A percentile compares a stretch with the other conserved stretches of the same genome.
These are phyloP conservation scores for Castanospermum australe DNA, from an alignment of 306 rosid species.

Conservation along the genomic window DNA sequence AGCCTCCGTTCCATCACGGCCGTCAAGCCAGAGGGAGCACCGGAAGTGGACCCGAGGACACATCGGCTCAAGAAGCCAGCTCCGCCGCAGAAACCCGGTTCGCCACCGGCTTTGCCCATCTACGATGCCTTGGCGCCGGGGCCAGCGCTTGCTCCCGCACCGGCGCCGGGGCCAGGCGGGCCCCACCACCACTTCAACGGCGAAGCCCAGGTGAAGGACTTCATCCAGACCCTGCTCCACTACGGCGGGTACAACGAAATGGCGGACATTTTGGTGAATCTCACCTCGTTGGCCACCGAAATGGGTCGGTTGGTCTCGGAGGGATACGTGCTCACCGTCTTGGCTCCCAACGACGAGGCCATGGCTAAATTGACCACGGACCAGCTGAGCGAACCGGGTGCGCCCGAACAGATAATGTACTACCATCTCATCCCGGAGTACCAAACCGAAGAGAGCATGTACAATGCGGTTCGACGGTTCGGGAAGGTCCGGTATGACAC, in stretches of 20 bases:
- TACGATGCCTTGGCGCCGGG: conserved; percentile 81
- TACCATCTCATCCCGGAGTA: conserved; percentile 79
- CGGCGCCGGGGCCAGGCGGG: conserved; percentile 87
- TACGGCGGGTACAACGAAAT: conserved; percentile 85
- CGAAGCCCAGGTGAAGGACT: conserved; percentile 66
- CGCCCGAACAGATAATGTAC: conserved; percentile 84
- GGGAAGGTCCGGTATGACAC: conserved; percentile 76
- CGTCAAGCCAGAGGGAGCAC: conserved; percentile 73
- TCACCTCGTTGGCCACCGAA: conserved; percentile 73
- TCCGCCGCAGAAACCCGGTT: conserved; percentile 52
- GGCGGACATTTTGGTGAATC: conserved; percentile 78
- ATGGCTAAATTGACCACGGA: conserved; percentile 85
- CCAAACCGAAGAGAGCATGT: conserved; percentile 89
- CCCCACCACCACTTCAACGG: conserved; percentile 83
- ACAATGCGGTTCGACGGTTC: conserved; percentile 75
- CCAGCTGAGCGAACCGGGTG: conserved; percentile 88
- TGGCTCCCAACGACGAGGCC: conserved; percentile 85
- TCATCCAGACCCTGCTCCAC: conserved; percentile 70
- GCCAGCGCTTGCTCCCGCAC: conserved; percentile 71
- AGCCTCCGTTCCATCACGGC: conserved; percentile 66
- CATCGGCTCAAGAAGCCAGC: conserved; percentile 61
- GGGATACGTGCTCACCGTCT: conserved; percentile 70
- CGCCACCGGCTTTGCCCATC: conserved; percentile 58
- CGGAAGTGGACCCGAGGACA: conserved; percentile 71
- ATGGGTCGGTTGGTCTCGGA: conserved; percentile 81